Evolutionary conservation across 495 filamentous ascomycete species (phyloP).

Genomic region (Neurospora sp.): DNA sequence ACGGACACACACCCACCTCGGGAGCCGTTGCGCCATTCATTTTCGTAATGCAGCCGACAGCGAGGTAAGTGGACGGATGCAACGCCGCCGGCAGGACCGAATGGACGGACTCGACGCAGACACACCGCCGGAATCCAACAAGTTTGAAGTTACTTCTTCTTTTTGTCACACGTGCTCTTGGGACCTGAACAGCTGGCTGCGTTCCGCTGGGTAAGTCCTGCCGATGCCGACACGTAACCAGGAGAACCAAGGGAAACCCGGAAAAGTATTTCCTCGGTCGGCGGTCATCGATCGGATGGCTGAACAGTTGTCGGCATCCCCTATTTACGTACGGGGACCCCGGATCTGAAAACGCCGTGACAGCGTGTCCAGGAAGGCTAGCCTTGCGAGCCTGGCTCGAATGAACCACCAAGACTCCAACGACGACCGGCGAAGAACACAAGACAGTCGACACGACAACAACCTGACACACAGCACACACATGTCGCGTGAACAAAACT

Average conservation of each 20-base stretch:
- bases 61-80: neutral
- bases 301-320: neutral
- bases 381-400: neutral
- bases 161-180: neutral
- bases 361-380: neutral
- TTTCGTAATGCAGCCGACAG: neutral
- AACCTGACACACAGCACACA: neutral
- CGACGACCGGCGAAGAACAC: neutral
- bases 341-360: neutral
- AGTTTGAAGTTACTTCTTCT: neutral
- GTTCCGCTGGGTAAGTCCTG: neutral
- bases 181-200: neutral
- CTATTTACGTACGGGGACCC: neutral
- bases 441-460: neutral
- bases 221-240: neutral
- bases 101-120: neutral
- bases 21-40: neutral
- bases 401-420: neutral
- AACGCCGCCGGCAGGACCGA: neutral
- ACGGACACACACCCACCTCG: neutral
- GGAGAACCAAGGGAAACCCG: neutral
- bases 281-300: neutral
- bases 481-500: neutral
- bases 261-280: neutral
- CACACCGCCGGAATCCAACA: neutral